phyloP scores from a whole-genome alignment of 1,284 basidiomycete genomes.

The Rhodotorula sp. region DNA sequence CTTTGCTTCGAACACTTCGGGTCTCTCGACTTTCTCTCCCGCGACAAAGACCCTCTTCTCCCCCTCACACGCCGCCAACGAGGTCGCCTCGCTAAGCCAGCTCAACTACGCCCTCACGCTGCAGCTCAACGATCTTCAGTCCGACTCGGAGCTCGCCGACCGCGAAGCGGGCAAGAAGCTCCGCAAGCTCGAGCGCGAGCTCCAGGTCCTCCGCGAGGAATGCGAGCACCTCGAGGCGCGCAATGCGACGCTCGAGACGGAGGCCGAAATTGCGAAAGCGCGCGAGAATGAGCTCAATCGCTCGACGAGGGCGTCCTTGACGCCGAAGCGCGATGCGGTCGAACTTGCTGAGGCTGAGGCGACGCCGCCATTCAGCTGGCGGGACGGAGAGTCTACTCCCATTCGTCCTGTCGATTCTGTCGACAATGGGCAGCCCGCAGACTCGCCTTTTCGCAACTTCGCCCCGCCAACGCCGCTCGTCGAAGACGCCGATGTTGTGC shows the following conservation, averaged over 20 bases:
- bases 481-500: background rate
- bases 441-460: background rate
- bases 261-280: conserved; percentile 6
- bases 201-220: conserved; percentile 66
- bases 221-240: conserved; percentile 64
- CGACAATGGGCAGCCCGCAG: background rate
- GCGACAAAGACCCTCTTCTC: conserved; percentile 55
- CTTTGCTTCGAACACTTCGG: conserved; percentile 46
- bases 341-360: background rate
- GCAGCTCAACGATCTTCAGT: conserved; percentile 71
- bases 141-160: conserved; percentile 67
- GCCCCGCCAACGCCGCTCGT: conserved; percentile 1
- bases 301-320: background rate
- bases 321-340: background rate
- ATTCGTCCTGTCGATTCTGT: too few species aligned
- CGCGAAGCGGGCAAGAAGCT: conserved; percentile 67
- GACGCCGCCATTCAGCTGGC: conserved; percentile 3
- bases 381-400: background rate
- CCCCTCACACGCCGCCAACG: conserved; percentile 54
- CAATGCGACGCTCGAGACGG: conserved; percentile 69
- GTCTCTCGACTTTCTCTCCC: conserved; percentile 49
- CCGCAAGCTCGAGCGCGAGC: conserved; percentile 72
- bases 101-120: conserved; percentile 75
- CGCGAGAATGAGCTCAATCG: conserved; percentile 1
- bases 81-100: conserved; percentile 68